Evolutionary conservation across 164 flowering plant species (phyloP).

Genomic region (Dillenia suffruticosa): DNA sequence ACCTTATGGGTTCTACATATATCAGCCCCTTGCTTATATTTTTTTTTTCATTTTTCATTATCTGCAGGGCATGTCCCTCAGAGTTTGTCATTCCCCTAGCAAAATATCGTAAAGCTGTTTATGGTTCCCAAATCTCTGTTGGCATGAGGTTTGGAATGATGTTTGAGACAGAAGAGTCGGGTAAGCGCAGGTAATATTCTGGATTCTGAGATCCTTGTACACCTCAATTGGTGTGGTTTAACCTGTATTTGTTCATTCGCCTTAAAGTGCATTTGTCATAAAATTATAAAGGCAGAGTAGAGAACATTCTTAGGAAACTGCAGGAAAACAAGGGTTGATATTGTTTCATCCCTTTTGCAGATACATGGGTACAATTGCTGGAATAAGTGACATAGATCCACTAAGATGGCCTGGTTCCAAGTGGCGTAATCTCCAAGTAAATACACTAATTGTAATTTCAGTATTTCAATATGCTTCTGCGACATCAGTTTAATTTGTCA

Average conservation of each 20-base stretch:
- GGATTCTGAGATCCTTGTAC: background rate
- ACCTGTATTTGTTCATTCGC: too few species aligned
- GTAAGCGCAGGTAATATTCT: constrained; percentile 76
- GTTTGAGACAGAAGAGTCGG: constrained; percentile 98
- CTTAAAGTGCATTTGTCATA: too few species aligned
- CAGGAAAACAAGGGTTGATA: background rate
- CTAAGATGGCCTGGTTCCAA: constrained; percentile 93
- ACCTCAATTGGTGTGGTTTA: too few species aligned
- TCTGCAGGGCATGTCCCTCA: constrained; percentile 80
- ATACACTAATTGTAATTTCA: constrained; percentile 1
- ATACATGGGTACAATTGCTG: constrained; percentile 91
- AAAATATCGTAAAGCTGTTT: constrained; percentile 69
- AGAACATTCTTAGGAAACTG: too few species aligned
- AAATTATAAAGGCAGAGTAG: too few species aligned
- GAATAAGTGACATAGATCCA: constrained; percentile 83
- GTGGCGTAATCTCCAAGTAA: constrained; percentile 97
- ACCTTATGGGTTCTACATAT: background rate
- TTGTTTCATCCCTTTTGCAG: constrained; percentile 32
- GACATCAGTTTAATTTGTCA: too few species aligned
- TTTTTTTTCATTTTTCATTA: constrained; percentile 1
- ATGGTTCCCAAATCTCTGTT: constrained; percentile 68
- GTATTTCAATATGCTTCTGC: too few species aligned
- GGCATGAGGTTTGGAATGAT: constrained; percentile 99
- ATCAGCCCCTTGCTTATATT: constrained; percentile 3
- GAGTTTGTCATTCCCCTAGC: constrained; percentile 83